These are phyloP conservation scores for Colletotrichum sp. DNA, from an alignment of 2,329 filamentous ascomycete genomes.

Conservation along the genomic window DNA sequence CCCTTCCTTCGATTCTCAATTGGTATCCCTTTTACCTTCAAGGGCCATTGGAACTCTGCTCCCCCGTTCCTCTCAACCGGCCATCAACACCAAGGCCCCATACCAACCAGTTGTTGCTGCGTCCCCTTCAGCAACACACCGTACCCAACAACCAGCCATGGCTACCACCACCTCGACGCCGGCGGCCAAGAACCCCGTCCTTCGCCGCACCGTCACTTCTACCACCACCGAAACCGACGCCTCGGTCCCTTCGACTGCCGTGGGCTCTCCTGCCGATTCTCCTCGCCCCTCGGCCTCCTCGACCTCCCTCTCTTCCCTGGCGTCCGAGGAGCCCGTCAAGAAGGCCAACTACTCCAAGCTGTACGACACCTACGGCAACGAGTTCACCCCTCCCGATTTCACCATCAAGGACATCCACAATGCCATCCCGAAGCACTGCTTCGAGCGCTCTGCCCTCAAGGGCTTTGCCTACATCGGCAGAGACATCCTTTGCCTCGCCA, in stretches of 20 bases:
- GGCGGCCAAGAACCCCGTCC: conserved; percentile 46
- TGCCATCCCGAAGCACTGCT: conserved; percentile 98
- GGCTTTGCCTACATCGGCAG: conserved; percentile 85
- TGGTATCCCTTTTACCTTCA: neutral
- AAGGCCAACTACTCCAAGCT: conserved; percentile 66
- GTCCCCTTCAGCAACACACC: neutral
- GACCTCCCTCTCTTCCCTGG: conserved; percentile 91
- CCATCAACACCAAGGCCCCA: neutral
- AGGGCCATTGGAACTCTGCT: conserved; percentile 17
- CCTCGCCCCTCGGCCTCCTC: conserved; percentile 74
- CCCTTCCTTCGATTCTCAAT: neutral
- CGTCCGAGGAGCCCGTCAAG: conserved; percentile 63
- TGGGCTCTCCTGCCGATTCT: conserved; percentile 64
- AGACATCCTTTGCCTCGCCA: conserved; percentile 74
- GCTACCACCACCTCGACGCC: conserved; percentile 48
- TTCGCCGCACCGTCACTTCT: conserved; percentile 53
- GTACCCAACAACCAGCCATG: conserved; percentile 40
- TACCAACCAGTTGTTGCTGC: neutral
- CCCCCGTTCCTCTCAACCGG: conserved; percentile 3
- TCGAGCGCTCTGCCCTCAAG: conserved; percentile 78
- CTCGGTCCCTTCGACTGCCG: conserved; percentile 60
- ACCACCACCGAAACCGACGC: conserved; percentile 46
- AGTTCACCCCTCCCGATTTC: conserved; percentile 92
- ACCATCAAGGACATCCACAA: conserved; percentile 97
- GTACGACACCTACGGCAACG: conserved; percentile 91